Base-by-base conservation (phyloP, 495 filamentous ascomycete genomes). In the Aspergillus panamensis region DNA sequence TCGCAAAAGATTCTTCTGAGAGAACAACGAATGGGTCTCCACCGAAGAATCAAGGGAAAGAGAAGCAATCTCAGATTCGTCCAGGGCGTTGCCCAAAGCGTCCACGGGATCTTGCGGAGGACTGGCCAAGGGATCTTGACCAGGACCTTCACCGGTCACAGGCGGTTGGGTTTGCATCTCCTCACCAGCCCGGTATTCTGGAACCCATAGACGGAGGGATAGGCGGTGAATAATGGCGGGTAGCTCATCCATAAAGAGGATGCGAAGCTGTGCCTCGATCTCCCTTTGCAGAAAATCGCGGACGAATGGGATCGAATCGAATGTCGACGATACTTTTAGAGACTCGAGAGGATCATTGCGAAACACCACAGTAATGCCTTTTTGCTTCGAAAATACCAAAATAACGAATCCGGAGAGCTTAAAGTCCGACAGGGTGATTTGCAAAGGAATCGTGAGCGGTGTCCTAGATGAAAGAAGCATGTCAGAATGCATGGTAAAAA, bases 331-430 rank as follows among this genome's bases (percentile, higher is more conserved):
- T 59, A 98, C 94, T 77, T 97, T 97, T 60, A 98, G 85, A 13
- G 92, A 96, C 65, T 98, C 94, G 52, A 98, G 84, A 2, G 94
- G 94, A 72, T 98, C 94, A 80, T 98, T 97, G 61, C 94, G 88
- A 64, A 98, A 98, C 6, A 98, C 94, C 35, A 98, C 78, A 0
- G 94, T 98, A 47, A 98, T 80, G 8, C 94, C 94, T 69, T 98
- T 98, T 70, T 96, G 92, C 65, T 88, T 91, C 8, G 92, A 96
- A 73, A 97, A 98, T 44, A 98, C 94, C 30, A 98, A 72, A 55
- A 98, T 96, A 59, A 97, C 94, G 69, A 98, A 97, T 16, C 92
- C 94, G 10, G 92, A 96, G n/a, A 98, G 77, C 69, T 92, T 90
- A 69, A 98, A 95, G 60, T 97, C 91, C 43, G 93, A 97, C 45